Percentiles rank a stretch among this genome's conserved stretches.
phyloP scores from a whole-genome alignment of 2,329 filamentous ascomycete species.

The Aspergillus latus region DNA sequence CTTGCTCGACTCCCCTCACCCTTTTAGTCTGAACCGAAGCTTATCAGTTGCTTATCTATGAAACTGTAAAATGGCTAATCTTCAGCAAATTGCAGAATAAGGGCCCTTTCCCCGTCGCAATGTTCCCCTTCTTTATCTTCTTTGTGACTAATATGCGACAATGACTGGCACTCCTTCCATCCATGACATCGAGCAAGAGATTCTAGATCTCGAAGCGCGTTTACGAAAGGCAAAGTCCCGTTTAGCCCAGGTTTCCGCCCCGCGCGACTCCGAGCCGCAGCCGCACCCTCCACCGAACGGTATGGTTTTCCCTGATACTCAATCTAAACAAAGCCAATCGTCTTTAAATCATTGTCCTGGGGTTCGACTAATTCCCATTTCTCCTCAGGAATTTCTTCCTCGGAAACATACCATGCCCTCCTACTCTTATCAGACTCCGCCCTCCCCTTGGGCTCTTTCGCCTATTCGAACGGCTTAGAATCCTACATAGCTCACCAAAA shows the following conservation, averaged over 20 bases:
- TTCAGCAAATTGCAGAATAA: background rate
- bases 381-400: constrained; percentile 1
- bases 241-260: constrained; percentile 29
- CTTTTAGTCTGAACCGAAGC: background rate
- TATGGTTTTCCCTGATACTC: background rate
- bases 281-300: constrained; percentile 10
- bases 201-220: constrained; percentile 50
- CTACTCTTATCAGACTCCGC: constrained; percentile 64
- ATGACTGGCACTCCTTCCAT: constrained; percentile 25
- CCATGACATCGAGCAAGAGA: constrained; percentile 36
- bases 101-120: background rate
- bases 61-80: background rate
- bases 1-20: background rate
- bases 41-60: constrained; percentile 4
- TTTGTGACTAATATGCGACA: background rate
- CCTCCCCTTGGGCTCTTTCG: constrained; percentile 64
- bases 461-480: constrained; percentile 64
- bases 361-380: too few species aligned
- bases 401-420: constrained; percentile 51
- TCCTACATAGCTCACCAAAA: constrained; percentile 62
- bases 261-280: background rate
- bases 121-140: background rate
- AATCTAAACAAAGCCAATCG: background rate
- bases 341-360: background rate
- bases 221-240: constrained; percentile 48